These are phyloP conservation scores for Cucurbitaria berberidis DNA, from an alignment of 2,329 filamentous ascomycete genomes.

Conservation along the genomic window DNA sequence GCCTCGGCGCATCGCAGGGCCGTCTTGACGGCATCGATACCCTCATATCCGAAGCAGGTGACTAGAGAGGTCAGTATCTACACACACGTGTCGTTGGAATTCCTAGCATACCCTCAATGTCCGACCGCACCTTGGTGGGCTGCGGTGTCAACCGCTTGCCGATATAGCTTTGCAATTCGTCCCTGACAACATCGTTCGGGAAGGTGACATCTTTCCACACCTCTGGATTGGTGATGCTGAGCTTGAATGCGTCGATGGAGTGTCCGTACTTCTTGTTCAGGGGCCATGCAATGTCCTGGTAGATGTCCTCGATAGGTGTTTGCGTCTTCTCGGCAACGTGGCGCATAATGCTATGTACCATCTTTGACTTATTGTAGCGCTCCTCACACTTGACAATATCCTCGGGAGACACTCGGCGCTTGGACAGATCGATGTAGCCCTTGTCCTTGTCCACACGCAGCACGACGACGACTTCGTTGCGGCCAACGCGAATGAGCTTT, in stretches of 20 bases:
- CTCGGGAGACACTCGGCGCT: slow-evolving; percentile 95
- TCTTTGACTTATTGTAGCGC: slow-evolving; percentile 99
- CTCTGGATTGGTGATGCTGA: slow-evolving; percentile 96
- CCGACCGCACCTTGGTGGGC: slow-evolving; percentile 97
- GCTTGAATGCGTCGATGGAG: slow-evolving; percentile 97
- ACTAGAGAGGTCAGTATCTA: slow-evolving; percentile 29
- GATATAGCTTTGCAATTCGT: slow-evolving; percentile 94
- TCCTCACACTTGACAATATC: slow-evolving; percentile 99
- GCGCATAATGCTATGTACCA: slow-evolving; percentile 98
- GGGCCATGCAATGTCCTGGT: slow-evolving; percentile 95
- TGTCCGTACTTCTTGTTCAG: slow-evolving; percentile 98
- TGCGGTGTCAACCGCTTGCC: slow-evolving; percentile 95
- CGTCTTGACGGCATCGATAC: slow-evolving; percentile 96
- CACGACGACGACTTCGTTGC: slow-evolving; percentile 98
- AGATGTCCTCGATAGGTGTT: slow-evolving; percentile 91
- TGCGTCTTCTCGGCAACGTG: slow-evolving; percentile 98
- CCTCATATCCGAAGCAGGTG: slow-evolving; percentile 77
- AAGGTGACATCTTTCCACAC: slow-evolving; percentile 95
- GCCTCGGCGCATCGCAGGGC: slow-evolving; percentile 91
- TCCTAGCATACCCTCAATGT: slow-evolving; percentile 81
- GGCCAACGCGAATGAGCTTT: slow-evolving; percentile 96
- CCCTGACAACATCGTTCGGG: slow-evolving; percentile 80
- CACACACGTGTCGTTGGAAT: slow-evolving; percentile 38
- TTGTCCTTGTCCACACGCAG: slow-evolving; percentile 99
- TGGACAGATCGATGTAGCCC: slow-evolving; percentile 98